Base-by-base conservation (phyloP, 805 yeast species). In the Kuraishia cidri region DNA sequence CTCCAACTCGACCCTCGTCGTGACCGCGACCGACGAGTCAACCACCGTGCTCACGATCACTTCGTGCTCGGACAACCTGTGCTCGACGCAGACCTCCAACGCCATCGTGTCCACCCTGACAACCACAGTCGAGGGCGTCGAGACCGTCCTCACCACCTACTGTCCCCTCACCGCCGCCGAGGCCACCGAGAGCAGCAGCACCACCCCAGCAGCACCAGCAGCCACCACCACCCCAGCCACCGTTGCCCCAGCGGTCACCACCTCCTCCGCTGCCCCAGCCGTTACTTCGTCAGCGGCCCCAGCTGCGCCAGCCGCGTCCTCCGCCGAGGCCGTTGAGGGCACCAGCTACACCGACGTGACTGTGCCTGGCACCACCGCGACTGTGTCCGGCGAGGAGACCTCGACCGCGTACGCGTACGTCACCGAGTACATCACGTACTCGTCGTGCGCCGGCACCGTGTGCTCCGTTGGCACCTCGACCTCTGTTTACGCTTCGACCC, bases 61-160 rank as follows among this genome's bases (percentile, higher is more conserved):
- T 24, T 46, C 56, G 17, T 52, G 62, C 35, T 40, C 50, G 18
- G 45, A 48, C 41, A 32, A 42, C 44, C 39, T 38, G 31, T 45
- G 62, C 47, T 25, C 43, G 20, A 45, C 41, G 13, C 44, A 54
- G n/a, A 39, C 56, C 10, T 46, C 53, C 7, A 38, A 45, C 4
- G 44, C 41, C 28, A 41, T 35, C 24, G 23, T 40, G 23, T 34
- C 46, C n/a, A 29, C 44, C 5, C 36, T 37, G 32, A 60, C 66
- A 27, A 41, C 55, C 24, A 52, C 60, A 25, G 50, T 52, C 19
- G 41, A 52, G 34, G 68, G 60, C 19, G 46, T 46, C 15, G 50
- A 40, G 31, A 60, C 66, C 16, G 51, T 56, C 24, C 49, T 52
- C 50, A 59, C 70, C 37, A 62, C 69, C 17, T 56, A 50, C 50